Evolutionary conservation across 2,329 filamentous ascomycete species (phyloP).

Genomic region (Nemania diffusa): DNA sequence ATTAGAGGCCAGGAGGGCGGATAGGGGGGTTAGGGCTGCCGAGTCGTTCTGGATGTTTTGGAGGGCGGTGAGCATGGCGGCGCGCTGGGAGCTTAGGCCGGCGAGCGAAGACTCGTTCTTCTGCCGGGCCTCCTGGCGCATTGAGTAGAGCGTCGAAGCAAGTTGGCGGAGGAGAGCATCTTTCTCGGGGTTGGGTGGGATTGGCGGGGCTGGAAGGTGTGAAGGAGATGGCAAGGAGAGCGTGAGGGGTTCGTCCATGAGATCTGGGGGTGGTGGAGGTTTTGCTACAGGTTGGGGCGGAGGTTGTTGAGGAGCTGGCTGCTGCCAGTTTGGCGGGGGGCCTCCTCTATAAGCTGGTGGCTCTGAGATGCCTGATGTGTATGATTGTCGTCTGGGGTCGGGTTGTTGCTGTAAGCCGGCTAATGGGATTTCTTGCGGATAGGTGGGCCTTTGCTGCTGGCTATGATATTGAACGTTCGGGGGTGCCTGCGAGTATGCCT

Average conservation of each 20-base stretch:
- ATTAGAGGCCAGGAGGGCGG: slow-evolving; percentile 78
- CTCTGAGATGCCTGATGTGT: slow-evolving; percentile 22
- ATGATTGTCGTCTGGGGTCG: slow-evolving; percentile 34
- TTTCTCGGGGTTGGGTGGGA: slow-evolving; percentile 95
- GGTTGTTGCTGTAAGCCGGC: slow-evolving; percentile 40
- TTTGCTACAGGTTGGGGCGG: slow-evolving; percentile 50
- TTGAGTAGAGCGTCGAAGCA: slow-evolving; percentile 73
- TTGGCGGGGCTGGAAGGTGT: slow-evolving; percentile 77
- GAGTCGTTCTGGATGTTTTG: slow-evolving; percentile 78
- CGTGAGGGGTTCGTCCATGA: slow-evolving; percentile 68
- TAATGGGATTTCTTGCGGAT: slow-evolving; percentile 39
- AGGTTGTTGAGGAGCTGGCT: slow-evolving; percentile 39
- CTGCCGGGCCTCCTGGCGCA: slow-evolving; percentile 73
- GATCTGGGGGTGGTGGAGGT: slow-evolving; percentile 61
- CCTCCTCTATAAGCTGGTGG: slow-evolving; percentile 36
- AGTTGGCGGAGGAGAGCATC: slow-evolving; percentile 85
- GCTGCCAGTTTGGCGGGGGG: slow-evolving; percentile 45
- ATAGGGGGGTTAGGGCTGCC: slow-evolving; percentile 74
- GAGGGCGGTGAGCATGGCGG: slow-evolving; percentile 77
- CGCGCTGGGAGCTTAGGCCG: slow-evolving; percentile 80
- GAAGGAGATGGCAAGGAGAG: slow-evolving; percentile 60
- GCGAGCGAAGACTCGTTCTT: slow-evolving; percentile 80
- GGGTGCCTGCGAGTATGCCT: slow-evolving; percentile 45
- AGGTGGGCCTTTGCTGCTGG: slow-evolving; percentile 42
- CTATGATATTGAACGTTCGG: slow-evolving; percentile 43